These are phyloP conservation scores for Ophiognomonia clavigignenti-juglandacearum DNA, from an alignment of 2,329 filamentous ascomycete genomes.

Conservation along the genomic window DNA sequence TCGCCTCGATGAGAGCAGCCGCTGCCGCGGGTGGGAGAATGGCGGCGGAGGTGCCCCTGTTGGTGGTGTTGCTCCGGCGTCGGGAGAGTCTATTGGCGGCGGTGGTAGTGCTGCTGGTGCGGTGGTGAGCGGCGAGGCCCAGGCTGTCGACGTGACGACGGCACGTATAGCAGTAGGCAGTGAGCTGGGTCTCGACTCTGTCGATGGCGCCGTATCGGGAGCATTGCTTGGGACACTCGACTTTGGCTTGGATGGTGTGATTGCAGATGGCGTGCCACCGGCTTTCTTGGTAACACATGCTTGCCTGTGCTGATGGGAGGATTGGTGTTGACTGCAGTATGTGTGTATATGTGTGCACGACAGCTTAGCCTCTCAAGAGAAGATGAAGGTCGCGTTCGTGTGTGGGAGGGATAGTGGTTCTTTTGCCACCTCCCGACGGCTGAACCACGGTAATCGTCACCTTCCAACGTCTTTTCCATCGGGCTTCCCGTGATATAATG, in stretches of 20 bases:
- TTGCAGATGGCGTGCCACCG: slow-evolving; percentile 13
- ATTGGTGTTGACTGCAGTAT: neutral
- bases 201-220: slow-evolving; percentile 5
- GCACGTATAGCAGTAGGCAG: slow-evolving; percentile 13
- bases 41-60: neutral
- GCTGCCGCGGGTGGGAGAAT: neutral
- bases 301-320: neutral
- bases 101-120: neutral
- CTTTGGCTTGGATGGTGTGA: slow-evolving; percentile 4
- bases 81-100: neutral
- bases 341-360: neutral
- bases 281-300: slow-evolving; percentile 14
- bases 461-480: too few relatives aligned
- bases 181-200: slow-evolving; percentile 11
- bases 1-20: neutral
- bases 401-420: too few relatives aligned
- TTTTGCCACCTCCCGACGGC: too few relatives aligned
- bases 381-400: too few relatives aligned
- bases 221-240: slow-evolving; percentile 12
- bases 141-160: slow-evolving; percentile 11
- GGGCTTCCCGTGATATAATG: too few relatives aligned
- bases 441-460: too few relatives aligned
- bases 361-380: too few relatives aligned
- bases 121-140: neutral
- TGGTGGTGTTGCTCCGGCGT: slow-evolving; percentile 1